phyloP scores from a whole-genome alignment of 2,329 filamentous ascomycete species.

The Trichothecium sympodiale region DNA sequence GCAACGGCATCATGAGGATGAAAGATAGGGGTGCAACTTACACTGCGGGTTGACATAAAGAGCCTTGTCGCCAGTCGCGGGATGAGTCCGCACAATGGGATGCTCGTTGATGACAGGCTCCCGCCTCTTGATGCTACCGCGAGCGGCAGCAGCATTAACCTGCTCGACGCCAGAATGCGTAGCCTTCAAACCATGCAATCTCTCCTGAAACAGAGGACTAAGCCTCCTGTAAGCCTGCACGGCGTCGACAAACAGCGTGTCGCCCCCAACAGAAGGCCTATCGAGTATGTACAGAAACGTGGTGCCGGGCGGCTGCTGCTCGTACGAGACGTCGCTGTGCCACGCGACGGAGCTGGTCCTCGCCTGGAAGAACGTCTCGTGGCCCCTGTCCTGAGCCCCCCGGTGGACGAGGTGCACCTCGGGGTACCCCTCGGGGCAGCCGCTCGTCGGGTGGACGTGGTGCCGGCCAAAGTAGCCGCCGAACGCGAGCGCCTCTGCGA shows the following conservation, averaged over 20 bases:
- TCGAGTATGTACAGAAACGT: conserved; percentile 88
- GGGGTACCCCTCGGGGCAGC: conserved; percentile 61
- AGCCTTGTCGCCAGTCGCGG: conserved; percentile 73
- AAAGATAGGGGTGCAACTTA: conserved; percentile 28
- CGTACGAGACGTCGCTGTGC: conserved; percentile 85
- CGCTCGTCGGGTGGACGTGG: conserved; percentile 72
- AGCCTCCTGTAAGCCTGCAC: conserved; percentile 73
- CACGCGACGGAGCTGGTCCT: conserved; percentile 75
- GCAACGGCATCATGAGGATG: no score
- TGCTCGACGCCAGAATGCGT: conserved; percentile 78
- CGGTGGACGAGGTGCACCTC: conserved; percentile 73
- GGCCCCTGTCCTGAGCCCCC: conserved; percentile 38
- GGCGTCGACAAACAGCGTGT: conserved; percentile 73
- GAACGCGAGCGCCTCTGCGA: conserved; percentile 56
- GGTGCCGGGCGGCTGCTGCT: conserved; percentile 78
- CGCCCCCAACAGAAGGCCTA: conserved; percentile 66
- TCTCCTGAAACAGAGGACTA: conserved; percentile 66
- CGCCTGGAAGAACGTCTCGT: conserved; percentile 48
- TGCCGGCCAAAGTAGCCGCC: conserved; percentile 70
- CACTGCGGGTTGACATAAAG: conserved; percentile 77
- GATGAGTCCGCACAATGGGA: conserved; percentile 72
- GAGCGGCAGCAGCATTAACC: conserved; percentile 53
- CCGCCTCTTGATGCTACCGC: conserved; percentile 60
- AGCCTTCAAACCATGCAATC: conserved; percentile 70
- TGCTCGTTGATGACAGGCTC: conserved; percentile 64